These are phyloP conservation scores for Pichia pseudocactophila DNA, from an alignment of 805 yeast genomes.

Conservation along the genomic window DNA sequence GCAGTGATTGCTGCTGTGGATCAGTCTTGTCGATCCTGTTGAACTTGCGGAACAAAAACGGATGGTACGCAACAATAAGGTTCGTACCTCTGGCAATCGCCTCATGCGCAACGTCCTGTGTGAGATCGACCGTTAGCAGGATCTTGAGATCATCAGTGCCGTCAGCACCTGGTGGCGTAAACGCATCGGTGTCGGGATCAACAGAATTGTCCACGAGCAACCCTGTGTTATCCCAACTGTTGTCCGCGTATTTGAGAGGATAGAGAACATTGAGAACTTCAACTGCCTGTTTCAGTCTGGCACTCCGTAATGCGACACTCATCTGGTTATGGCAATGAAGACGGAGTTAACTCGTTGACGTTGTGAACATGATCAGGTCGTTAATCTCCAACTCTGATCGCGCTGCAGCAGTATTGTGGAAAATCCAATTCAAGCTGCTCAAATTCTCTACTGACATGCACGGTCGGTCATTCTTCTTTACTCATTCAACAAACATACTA, in stretches of 20 bases:
- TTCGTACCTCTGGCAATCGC: conserved; percentile 51
- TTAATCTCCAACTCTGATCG: too few species aligned
- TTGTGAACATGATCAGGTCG: too few species aligned
- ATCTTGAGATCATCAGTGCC: conserved; percentile 25
- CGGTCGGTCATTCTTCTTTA: too few species aligned
- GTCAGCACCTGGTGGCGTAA: conserved; percentile 31
- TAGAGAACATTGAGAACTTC: conserved; percentile 43
- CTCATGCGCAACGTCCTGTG: conserved; percentile 76
- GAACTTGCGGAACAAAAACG: conserved; percentile 85
- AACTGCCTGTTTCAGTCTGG: neutral
- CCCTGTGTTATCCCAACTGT: conserved; percentile 94
- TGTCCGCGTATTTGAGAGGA: conserved; percentile 76
- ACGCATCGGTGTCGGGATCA: conserved; percentile 10
- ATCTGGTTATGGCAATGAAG: too few species aligned
- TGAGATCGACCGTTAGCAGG: conserved; percentile 76
- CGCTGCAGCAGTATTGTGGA: too few species aligned
- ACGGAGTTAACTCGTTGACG: too few species aligned
- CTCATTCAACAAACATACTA: too few species aligned
- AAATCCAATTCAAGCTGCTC: too few species aligned
- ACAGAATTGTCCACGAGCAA: conserved; percentile 62
- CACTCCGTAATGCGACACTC: neutral
- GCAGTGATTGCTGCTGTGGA: conserved; percentile 63
- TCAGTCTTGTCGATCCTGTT: conserved; percentile 56
- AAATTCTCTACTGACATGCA: too few species aligned
- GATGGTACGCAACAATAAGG: conserved; percentile 81